Percentiles rank a stretch among this genome's conserved stretches.
Evolutionary conservation across 2,329 filamentous ascomycete genomes (phyloP).

Genomic region (Sclerotiophoma versabilis): DNA sequence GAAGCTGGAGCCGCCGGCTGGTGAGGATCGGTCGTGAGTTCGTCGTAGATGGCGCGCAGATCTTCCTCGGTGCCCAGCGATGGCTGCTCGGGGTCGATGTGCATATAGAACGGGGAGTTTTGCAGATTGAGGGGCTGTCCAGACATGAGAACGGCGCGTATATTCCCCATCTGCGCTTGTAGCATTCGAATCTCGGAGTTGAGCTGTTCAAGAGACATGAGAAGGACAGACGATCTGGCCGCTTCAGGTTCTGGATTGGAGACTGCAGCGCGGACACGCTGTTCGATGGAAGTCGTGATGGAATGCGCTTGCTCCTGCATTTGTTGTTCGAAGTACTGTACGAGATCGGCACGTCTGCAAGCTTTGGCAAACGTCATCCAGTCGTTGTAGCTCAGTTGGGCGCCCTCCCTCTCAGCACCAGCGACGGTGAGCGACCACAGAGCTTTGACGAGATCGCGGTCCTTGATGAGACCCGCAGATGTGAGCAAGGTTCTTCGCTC

Average conservation of each 20-base stretch:
- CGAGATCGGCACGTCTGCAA: constrained; percentile 31
- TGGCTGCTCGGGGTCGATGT: constrained; percentile 35
- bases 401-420: constrained; percentile 29
- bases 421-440: constrained; percentile 39
- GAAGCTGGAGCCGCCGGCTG: constrained; percentile 31
- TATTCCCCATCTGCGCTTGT: constrained; percentile 34
- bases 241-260: background rate
- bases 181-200: constrained; percentile 27
- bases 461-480: constrained; percentile 38
- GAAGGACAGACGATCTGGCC: background rate
- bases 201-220: constrained; percentile 28
- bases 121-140: constrained; percentile 46
- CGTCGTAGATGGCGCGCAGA: constrained; percentile 53
- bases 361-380: constrained; percentile 46
- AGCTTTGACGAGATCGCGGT: constrained; percentile 36
- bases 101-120: constrained; percentile 47
- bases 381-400: constrained; percentile 33
- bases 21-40: constrained; percentile 52
- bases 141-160: constrained; percentile 42
- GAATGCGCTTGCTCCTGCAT: constrained; percentile 34
- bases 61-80: constrained; percentile 35
- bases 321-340: constrained; percentile 37
- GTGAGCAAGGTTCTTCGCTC: constrained; percentile 33
- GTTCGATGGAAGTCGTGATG: constrained; percentile 21
- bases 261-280: constrained; percentile 7